Percentiles rank a stretch among this genome's conserved stretches.
Evolutionary conservation across 371 early-diverging fungal species (phyloP).

Genomic region (Haplosporangium sp.): DNA sequence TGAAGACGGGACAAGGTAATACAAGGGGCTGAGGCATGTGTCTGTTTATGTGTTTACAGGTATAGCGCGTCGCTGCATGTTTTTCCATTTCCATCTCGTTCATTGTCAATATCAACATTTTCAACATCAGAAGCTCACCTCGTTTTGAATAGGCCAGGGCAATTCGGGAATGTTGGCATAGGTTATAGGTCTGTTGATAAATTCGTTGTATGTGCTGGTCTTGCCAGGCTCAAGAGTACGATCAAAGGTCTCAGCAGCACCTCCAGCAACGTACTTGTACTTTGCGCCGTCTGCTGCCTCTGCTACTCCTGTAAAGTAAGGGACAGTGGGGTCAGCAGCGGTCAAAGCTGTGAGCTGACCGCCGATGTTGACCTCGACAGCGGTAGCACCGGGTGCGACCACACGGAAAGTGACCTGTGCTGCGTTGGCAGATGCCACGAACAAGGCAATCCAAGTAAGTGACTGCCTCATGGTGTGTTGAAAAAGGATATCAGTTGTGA

Average conservation of each 20-base stretch:
- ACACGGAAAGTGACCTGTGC: slow-evolving; percentile 62
- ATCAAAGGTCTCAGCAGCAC: slow-evolving; percentile 59
- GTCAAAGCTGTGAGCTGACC: slow-evolving; percentile 57
- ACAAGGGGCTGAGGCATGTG: too few species aligned
- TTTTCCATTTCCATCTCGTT: too few species aligned
- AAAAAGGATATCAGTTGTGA: background rate
- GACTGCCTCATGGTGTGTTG: slow-evolving; percentile 1
- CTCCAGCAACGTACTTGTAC: slow-evolving; percentile 65
- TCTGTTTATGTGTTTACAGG: too few species aligned
- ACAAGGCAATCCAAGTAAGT: slow-evolving; percentile 22
- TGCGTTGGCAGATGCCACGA: slow-evolving; percentile 52
- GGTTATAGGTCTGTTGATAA: slow-evolving; percentile 60
- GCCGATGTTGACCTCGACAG: slow-evolving; percentile 61
- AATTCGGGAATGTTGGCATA: slow-evolving; percentile 66
- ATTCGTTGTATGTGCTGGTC: slow-evolving; percentile 61
- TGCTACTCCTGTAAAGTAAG: slow-evolving; percentile 59
- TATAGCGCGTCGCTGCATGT: too few species aligned
- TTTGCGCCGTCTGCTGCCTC: slow-evolving; percentile 53
- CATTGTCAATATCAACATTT: background rate
- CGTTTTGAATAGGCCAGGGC: slow-evolving; percentile 61
- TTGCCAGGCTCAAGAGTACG: slow-evolving; percentile 55
- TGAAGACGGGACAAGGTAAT: too few species aligned
- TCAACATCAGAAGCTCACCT: slow-evolving; percentile 33
- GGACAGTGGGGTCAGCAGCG: slow-evolving; percentile 59
- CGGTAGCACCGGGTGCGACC: slow-evolving; percentile 62